Evolutionary conservation across 1,284 basidiomycete genomes (phyloP).

Genomic region (Pascua guehoae): DNA sequence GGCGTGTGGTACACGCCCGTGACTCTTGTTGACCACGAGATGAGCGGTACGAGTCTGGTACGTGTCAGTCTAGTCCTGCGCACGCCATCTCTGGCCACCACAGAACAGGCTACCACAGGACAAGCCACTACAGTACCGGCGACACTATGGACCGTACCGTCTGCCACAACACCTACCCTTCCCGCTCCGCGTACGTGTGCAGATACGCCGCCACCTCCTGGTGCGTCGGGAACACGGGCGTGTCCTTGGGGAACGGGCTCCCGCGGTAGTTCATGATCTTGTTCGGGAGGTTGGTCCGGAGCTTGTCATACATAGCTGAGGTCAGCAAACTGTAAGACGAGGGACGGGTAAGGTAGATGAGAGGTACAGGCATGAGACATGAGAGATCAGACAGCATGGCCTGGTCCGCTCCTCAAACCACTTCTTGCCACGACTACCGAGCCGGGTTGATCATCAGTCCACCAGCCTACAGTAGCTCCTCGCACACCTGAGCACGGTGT

Average conservation of each 20-base stretch:
- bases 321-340: slow-evolving; percentile 4
- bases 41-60: slow-evolving; percentile 13
- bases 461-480: too few species aligned
- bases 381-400: neutral
- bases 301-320: slow-evolving; percentile 19
- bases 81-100: too few species aligned
- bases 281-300: slow-evolving; percentile 42
- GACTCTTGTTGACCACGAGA: slow-evolving; percentile 28
- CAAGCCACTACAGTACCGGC: too few species aligned
- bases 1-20: slow-evolving; percentile 15
- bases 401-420: neutral
- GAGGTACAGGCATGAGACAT: too few species aligned
- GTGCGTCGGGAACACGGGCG: slow-evolving; percentile 21
- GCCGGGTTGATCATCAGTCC: too few species aligned
- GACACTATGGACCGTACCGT: too few species aligned
- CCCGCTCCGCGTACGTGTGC: slow-evolving; percentile 12
- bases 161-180: slow-evolving; percentile 7
- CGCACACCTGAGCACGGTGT: too few species aligned
- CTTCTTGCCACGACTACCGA: neutral
- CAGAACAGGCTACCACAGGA: too few species aligned
- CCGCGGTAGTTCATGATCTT: slow-evolving; percentile 22
- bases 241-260: slow-evolving; percentile 17
- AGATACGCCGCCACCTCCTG: slow-evolving; percentile 18
- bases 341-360: too few species aligned
- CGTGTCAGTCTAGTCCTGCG: too few species aligned